Base-by-base conservation (phyloP, 805 yeast species). In the Yamadazyma philogaea region DNA sequence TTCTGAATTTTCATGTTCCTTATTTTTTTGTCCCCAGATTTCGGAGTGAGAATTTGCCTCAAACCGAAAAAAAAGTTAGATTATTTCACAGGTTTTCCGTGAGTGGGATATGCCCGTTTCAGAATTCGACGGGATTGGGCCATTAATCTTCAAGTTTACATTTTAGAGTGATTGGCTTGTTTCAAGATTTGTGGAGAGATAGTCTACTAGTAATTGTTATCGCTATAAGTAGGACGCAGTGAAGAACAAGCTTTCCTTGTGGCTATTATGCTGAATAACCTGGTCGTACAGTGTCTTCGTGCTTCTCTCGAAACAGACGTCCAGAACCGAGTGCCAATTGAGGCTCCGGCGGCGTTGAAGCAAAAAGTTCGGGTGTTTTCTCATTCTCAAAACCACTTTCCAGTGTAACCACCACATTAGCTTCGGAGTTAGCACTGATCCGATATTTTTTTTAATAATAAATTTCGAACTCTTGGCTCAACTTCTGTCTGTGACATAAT, bases 1-100 rank as follows among this genome's bases (percentile, higher is more conserved):
- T 16, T 36, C 22, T 36, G 39, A 36, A 36, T 16, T 36, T 36
- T 36, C 32, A 15, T 14, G 24, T 27, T 26, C 26, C 12, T 26
- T 22, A 24, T 27, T 15, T 41, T 36, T 41, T 22, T 20, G 34
- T 34, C 51, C 51, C 51, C 51, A 47, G 51, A 47, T 47, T 47
- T 47, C 51, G 51, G 51, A 47, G 49, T 47, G 39, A 26, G 34
- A 34, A 20, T 34, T 34, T 24, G 36, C 41, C 31, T 21, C 41
- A 38, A 38, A 38, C 41, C 41, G 27, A 27, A 15, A 14, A 16
- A 16, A 20, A 24, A 22, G n/a, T 22, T 11, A 17, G 22, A 34
- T 15, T n/a, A 22, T 34, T 34, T 34, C 37, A 34, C 37, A 34
- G 30, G 37, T 34, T 34, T 34, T 34, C 37, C 37, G 37, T 22